These are phyloP conservation scores for Colletotrichum limetticola DNA, from an alignment of 2,329 filamentous ascomycete species.

Conservation along the genomic window DNA sequence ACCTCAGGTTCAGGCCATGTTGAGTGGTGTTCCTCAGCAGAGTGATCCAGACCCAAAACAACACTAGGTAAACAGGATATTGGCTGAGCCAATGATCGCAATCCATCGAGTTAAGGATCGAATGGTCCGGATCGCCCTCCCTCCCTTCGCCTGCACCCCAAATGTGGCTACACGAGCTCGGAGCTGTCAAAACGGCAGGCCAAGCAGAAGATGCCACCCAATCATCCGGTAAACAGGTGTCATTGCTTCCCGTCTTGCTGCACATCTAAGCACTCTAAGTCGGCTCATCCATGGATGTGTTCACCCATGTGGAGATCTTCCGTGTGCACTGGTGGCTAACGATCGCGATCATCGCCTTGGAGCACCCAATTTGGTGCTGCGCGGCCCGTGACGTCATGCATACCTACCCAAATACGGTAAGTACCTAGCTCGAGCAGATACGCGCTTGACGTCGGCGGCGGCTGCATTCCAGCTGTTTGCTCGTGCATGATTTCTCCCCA, in stretches of 20 bases:
- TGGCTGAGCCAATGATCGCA: conserved; percentile 3
- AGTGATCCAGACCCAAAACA: not conserved
- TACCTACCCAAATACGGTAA: conserved; percentile 10
- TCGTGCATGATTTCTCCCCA: not conserved
- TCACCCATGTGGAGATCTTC: conserved; percentile 27
- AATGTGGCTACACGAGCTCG: not conserved
- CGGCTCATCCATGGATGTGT: not conserved
- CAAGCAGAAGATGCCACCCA: not conserved
- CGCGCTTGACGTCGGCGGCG: conserved; percentile 35
- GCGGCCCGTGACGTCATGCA: conserved; percentile 28
- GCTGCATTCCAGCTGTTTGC: not conserved
- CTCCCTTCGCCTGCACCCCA: not conserved
- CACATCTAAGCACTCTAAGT: not conserved
- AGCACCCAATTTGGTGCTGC: conserved; percentile 6
- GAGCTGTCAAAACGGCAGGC: not conserved
- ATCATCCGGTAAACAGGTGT: conserved; percentile 14
- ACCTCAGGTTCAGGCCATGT: not conserved
- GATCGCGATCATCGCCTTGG: conserved; percentile 4
- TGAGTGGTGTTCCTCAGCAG: not conserved
- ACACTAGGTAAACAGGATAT: not conserved
- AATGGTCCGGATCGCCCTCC: not conserved
- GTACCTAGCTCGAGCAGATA: not conserved
- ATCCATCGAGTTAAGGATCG: not conserved
- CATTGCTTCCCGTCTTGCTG: not conserved
- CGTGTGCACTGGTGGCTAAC: not conserved